Percentiles rank a stretch among this genome's conserved stretches.
Conservation (phyloP, 2,329 filamentous ascomycete species). For the Penicillium sp. region DNA sequence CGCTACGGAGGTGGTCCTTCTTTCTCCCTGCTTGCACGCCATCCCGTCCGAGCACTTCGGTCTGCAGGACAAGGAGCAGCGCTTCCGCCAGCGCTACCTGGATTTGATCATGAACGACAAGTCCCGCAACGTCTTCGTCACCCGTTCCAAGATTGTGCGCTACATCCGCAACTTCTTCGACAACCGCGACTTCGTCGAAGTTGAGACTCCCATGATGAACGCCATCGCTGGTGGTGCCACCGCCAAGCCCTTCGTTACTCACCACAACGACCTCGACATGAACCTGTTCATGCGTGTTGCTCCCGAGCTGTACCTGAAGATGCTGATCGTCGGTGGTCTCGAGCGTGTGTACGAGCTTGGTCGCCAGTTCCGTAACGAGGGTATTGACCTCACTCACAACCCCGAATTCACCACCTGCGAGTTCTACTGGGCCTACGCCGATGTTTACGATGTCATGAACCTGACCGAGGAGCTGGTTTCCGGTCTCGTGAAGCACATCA, state of each 20-base stretch:
- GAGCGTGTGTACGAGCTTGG: slow-evolving; percentile 71
- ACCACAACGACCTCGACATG: slow-evolving; percentile 93
- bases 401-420: slow-evolving; percentile 96
- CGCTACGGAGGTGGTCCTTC: slow-evolving; percentile 71
- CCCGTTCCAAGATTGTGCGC: slow-evolving; percentile 74
- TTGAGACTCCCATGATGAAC: slow-evolving; percentile 97
- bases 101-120: slow-evolving; percentile 95
- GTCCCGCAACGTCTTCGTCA: slow-evolving; percentile 73
- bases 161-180: slow-evolving; percentile 88
- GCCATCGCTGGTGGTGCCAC: slow-evolving; percentile 91
- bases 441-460: slow-evolving; percentile 83
- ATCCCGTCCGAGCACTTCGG: slow-evolving; percentile 79
- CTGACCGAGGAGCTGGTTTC: slow-evolving; percentile 90
- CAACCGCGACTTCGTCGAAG: slow-evolving; percentile 77
- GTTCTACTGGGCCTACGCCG: slow-evolving; percentile 90
- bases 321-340: slow-evolving; percentile 76
- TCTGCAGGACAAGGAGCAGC: slow-evolving; percentile 88
- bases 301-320: slow-evolving; percentile 93
- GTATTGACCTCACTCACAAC: slow-evolving; percentile 88
- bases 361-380: slow-evolving; percentile 90
- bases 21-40: slow-evolving; percentile 85
- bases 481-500: slow-evolving; percentile 77
- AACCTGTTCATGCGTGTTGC: slow-evolving; percentile 91
- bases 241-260: slow-evolving; percentile 85
- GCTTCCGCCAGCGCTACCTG: slow-evolving; percentile 85